Percentiles rank a stretch among this genome's conserved stretches.
These are phyloP conservation scores for Trichoderma polysporum DNA, from an alignment of 2,329 filamentous ascomycete genomes.

Conservation along the genomic window DNA sequence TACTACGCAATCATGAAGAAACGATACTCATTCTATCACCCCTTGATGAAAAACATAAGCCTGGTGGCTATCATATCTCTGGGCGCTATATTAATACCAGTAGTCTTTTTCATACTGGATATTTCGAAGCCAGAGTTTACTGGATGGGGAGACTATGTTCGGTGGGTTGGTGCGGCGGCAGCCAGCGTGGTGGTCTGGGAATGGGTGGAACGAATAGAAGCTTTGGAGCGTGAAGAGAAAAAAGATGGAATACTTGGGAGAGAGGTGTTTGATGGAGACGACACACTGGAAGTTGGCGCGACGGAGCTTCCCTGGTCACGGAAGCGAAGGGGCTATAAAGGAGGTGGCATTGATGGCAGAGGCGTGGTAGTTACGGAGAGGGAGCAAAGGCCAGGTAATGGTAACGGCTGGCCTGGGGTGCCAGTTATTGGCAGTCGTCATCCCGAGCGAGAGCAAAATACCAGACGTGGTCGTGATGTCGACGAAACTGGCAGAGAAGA, in stretches of 20 bases:
- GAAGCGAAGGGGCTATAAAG: conserved; percentile 39
- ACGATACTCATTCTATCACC: conserved; percentile 86
- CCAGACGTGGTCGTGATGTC: conserved; percentile 18
- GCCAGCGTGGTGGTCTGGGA: conserved; percentile 98
- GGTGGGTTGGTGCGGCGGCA: conserved; percentile 93
- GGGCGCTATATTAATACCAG: conserved; percentile 78
- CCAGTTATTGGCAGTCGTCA: conserved; percentile 31
- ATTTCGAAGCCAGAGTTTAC: conserved; percentile 82
- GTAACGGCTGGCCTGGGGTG: conserved; percentile 32
- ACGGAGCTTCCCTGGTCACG: conserved; percentile 51
- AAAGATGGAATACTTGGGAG: conserved; percentile 89
- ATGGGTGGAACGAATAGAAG: conserved; percentile 94
- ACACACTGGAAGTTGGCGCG: conserved; percentile 71
- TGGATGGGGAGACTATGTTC: conserved; percentile 91
- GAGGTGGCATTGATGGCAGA: conserved; percentile 18
- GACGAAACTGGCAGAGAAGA: conserved; percentile 28
- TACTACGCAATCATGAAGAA: conserved; percentile 93
- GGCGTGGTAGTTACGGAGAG: conserved; percentile 22
- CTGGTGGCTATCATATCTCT: conserved; percentile 78
- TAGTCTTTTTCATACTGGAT: conserved; percentile 91
- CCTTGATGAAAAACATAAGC: conserved; percentile 84
- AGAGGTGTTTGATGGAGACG: conserved; percentile 91
- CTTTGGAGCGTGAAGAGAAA: conserved; percentile 86
- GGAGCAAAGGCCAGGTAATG: conserved; percentile 23
- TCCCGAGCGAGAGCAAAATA: conserved; percentile 23